These are phyloP conservation scores for Stephanodiscus minutulus DNA, from an alignment of 108 stramenopile genomes.

Conservation along the genomic window DNA sequence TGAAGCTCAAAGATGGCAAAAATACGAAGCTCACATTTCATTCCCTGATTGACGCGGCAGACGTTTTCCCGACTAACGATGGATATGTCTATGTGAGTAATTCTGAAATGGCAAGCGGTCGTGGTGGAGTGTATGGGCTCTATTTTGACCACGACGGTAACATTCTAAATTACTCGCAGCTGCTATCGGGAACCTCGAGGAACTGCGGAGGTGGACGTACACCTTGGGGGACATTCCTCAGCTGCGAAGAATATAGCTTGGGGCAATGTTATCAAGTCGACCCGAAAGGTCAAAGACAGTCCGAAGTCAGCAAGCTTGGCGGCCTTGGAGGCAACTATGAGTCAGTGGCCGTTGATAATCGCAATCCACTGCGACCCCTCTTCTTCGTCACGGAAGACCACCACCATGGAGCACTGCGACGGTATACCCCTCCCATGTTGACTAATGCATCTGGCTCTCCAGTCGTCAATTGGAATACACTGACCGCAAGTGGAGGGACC, in stretches of 20 bases:
- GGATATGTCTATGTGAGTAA: slow-evolving; percentile 51
- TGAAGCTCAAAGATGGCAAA: background rate
- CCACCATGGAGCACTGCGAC: slow-evolving; percentile 41
- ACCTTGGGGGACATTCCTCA: slow-evolving; percentile 57
- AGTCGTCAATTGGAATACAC: background rate
- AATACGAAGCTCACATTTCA: background rate
- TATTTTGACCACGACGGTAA: slow-evolving; percentile 43
- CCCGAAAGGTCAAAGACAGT: background rate
- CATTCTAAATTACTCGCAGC: slow-evolving; percentile 38
- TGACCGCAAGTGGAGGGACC: slow-evolving; percentile 1
- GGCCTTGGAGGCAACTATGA: slow-evolving; percentile 41
- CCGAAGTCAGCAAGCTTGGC: slow-evolving; percentile 11
- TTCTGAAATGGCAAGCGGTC: slow-evolving; percentile 15
- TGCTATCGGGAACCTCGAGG: slow-evolving; percentile 33
- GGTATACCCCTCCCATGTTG: slow-evolving; percentile 41
- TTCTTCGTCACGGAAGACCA: slow-evolving; percentile 66
- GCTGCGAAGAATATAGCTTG: slow-evolving; percentile 44
- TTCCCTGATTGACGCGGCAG: background rate
- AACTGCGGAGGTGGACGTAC: slow-evolving; percentile 70
- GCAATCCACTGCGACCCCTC: background rate
- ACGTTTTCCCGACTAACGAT: background rate
- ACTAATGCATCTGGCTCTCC: background rate
- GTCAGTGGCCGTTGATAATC: slow-evolving; percentile 40
- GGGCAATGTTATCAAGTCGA: slow-evolving; percentile 43
- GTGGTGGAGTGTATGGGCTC: slow-evolving; percentile 52